Conservation (phyloP, 1,284 basidiomycete species). For the Ceratobasidium theobromae region DNA sequence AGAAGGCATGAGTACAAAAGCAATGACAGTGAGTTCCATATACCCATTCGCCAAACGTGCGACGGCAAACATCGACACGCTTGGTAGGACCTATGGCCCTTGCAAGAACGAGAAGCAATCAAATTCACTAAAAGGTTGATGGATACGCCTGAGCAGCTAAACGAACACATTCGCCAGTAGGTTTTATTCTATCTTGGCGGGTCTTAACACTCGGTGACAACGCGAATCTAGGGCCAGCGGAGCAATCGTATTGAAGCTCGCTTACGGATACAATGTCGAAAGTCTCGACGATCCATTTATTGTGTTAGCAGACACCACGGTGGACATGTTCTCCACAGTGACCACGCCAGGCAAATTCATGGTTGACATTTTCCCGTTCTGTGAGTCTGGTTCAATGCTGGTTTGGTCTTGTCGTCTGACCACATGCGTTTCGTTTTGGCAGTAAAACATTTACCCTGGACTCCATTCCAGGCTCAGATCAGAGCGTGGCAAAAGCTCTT, state of each 20-base stretch:
- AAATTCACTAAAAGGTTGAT: conserved; percentile 13
- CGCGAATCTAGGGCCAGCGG: background rate
- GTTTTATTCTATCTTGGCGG: too few relatives aligned
- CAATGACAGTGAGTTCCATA: background rate
- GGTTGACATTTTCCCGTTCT: background rate
- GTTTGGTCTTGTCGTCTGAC: background rate
- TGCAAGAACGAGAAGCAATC: conserved; percentile 19
- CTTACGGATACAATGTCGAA: conserved; percentile 13
- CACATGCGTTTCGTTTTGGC: too few relatives aligned
- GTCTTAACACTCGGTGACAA: too few relatives aligned
- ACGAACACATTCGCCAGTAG: conserved; percentile 17
- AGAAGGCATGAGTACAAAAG: conserved; percentile 3
- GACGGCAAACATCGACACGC: background rate
- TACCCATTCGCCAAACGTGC: background rate
- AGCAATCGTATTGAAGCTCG: conserved; percentile 8
- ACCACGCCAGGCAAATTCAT: background rate
- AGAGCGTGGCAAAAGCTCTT: background rate
- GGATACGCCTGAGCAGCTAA: background rate
- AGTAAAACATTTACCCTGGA: conserved; percentile 18
- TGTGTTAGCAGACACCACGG: background rate
- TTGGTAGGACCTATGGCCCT: background rate
- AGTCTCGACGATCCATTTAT: background rate
- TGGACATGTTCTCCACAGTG: conserved; percentile 7
- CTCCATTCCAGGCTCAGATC: background rate
- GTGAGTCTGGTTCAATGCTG: background rate